Conservation (phyloP, 306 rosid genomes). For the Herpetospermum pedunculosum region DNA sequence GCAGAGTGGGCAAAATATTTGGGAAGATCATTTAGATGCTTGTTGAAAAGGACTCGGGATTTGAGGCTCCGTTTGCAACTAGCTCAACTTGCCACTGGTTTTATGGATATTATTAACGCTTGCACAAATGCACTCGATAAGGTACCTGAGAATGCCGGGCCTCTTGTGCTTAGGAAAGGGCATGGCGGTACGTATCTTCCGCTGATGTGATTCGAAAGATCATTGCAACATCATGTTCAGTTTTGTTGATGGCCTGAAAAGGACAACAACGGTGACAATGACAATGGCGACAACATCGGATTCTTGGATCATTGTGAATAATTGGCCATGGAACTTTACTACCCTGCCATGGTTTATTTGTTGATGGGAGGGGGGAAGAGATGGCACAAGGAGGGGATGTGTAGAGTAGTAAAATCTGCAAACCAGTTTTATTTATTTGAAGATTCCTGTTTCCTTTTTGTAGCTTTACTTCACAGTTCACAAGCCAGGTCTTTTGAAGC, state of each 20-base stretch:
- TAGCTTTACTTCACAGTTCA: not conserved
- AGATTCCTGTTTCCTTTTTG: not conserved
- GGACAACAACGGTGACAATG: not conserved
- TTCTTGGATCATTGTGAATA: not conserved
- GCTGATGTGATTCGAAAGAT: constrained; percentile 44
- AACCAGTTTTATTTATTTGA: not conserved
- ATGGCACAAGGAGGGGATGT: constrained; percentile 4
- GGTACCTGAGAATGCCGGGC: constrained; percentile 78
- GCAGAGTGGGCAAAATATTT: constrained; percentile 94
- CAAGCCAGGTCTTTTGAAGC: not conserved
- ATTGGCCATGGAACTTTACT: not conserved
- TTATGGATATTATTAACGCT: constrained; percentile 49
- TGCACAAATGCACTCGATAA: constrained; percentile 53
- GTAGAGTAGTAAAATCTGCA: not conserved
- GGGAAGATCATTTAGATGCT: constrained; percentile 85
- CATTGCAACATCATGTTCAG: not conserved
- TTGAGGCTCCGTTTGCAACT: constrained; percentile 63
- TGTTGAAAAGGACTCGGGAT: constrained; percentile 81
- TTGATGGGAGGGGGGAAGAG: not conserved
- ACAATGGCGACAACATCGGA: not conserved
- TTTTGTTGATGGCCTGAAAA: not conserved
- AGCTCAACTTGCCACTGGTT: constrained; percentile 74
- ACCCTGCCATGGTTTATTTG: not conserved
- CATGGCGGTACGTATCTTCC: constrained; percentile 98
- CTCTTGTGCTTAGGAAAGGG: constrained; percentile 78